Percentiles rank a stretch among this genome's conserved stretches.
Conservation (phyloP, 148 eudicot genomes). For the Rhododendron molle region DNA sequence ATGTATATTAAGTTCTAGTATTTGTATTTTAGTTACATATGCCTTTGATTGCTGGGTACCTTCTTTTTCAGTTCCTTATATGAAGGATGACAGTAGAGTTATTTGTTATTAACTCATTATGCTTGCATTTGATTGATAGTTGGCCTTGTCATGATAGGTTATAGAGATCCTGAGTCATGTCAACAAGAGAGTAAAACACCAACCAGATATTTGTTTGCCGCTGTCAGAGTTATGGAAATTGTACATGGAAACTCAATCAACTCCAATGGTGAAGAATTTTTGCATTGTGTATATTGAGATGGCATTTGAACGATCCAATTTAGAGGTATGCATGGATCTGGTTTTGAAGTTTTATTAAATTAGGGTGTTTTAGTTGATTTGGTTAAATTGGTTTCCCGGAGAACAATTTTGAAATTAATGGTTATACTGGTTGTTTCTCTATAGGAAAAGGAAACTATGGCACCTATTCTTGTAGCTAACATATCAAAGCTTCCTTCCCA, state of each 20-base stretch:
- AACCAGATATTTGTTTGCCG: slow-evolving; percentile 71
- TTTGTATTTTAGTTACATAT: not conserved
- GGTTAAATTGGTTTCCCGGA: slow-evolving; percentile 1
- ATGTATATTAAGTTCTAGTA: not conserved
- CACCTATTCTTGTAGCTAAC: slow-evolving; percentile 56
- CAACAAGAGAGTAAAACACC: slow-evolving; percentile 96
- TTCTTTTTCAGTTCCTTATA: not conserved
- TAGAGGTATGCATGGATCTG: slow-evolving; percentile 42
- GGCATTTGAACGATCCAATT: slow-evolving; percentile 70
- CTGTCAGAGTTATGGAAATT: slow-evolving; percentile 71
- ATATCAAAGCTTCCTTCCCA: slow-evolving; percentile 84
- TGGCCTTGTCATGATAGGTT: slow-evolving; percentile 42
- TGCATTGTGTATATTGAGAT: slow-evolving; percentile 93
- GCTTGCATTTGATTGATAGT: not conserved
- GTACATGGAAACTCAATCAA: slow-evolving; percentile 55
- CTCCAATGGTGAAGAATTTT: slow-evolving; percentile 84
- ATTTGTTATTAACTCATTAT: slow-evolving; percentile 1
- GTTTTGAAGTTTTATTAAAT: not conserved
- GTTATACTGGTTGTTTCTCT: slow-evolving; percentile 11
- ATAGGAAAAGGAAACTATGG: slow-evolving; percentile 72
- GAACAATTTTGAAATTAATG: not conserved
- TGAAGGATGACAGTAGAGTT: not conserved
- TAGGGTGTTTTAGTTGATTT: slow-evolving; percentile 8
- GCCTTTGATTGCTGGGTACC: not conserved
- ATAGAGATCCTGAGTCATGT: slow-evolving; percentile 85